A percentile compares a stretch with the other conserved stretches of the same genome.
Conservation (phyloP, 192 early-diverging fungal species). For the Dissophora ornata region DNA sequence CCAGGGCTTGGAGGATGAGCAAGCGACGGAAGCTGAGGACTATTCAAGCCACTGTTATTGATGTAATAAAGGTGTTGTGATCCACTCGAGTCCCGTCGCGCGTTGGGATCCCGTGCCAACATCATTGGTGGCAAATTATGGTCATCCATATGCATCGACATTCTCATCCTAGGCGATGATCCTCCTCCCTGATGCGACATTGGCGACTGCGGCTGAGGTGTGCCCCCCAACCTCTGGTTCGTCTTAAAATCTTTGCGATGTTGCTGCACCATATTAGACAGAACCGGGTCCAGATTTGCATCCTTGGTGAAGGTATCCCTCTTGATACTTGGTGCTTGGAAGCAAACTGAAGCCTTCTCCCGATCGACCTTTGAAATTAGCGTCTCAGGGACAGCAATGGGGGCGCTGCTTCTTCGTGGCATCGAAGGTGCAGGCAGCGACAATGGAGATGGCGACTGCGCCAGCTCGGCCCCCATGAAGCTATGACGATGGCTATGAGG, state of each 20-base stretch:
- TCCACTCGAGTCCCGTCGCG: constrained; percentile 35
- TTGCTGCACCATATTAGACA: constrained; percentile 45
- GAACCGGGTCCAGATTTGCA: constrained; percentile 30
- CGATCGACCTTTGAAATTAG: constrained; percentile 39
- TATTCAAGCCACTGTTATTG: not conserved
- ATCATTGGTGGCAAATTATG: not conserved
- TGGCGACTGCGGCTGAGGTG: constrained; percentile 6
- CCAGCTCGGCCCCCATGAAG: constrained; percentile 25
- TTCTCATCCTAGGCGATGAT: constrained; percentile 15
- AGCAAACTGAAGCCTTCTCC: constrained; percentile 40
- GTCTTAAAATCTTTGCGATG: constrained; percentile 47
- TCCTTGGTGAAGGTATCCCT: constrained; percentile 31
- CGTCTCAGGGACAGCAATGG: constrained; percentile 9
- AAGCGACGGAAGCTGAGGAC: not conserved
- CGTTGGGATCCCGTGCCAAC: constrained; percentile 3
- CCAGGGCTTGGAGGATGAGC: constrained; percentile 22
- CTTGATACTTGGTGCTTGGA: constrained; percentile 29
- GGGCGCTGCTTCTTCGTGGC: constrained; percentile 25
- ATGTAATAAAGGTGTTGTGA: constrained; percentile 14
- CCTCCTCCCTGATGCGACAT: not conserved
- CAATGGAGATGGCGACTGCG: not conserved
- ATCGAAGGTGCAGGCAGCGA: not conserved
- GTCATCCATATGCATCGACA: constrained; percentile 3
- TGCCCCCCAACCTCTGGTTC: constrained; percentile 42
- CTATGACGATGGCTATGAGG: constrained; percentile 24